phyloP scores from a whole-genome alignment of 163 green algal species.

The Smithsoniella earleae region DNA sequence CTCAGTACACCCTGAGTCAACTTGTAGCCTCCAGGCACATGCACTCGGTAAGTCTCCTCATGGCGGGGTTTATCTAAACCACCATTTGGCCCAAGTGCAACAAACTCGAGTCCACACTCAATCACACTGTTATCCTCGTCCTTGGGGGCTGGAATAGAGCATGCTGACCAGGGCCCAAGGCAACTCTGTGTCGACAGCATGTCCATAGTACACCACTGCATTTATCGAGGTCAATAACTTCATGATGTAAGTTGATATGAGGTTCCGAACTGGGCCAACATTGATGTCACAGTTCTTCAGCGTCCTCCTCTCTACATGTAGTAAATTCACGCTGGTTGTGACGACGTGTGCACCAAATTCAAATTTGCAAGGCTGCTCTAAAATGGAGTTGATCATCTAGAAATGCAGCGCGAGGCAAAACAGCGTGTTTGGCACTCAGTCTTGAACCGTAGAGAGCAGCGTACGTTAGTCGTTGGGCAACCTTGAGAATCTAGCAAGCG shows the following conservation, averaged over 20 bases:
- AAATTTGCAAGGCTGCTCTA: no score
- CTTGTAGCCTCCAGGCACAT: slow-evolving; percentile 61
- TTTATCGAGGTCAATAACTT: no score
- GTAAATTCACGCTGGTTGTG: no score
- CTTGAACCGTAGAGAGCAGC: neutral
- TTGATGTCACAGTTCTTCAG: no score
- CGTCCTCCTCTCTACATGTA: no score
- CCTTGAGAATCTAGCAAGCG: neutral
- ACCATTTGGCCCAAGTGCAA: slow-evolving; percentile 21
- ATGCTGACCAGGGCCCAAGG: slow-evolving; percentile 3
- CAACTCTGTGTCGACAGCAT: slow-evolving; percentile 23
- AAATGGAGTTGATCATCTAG: neutral
- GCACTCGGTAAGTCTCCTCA: slow-evolving; percentile 45
- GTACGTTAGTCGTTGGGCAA: neutral
- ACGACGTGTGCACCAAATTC: no score
- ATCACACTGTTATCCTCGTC: neutral
- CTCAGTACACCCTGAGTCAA: slow-evolving; percentile 51
- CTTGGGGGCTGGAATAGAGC: slow-evolving; percentile 1
- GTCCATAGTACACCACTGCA: slow-evolving; percentile 7
- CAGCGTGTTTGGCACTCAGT: no score
- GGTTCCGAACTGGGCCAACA: no score
- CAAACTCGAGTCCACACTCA: slow-evolving; percentile 24
- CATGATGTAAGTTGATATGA: no score
- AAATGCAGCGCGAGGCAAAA: no score
- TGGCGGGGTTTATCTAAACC: slow-evolving; percentile 45